These are phyloP conservation scores for Termitomyces sp. DNA, from an alignment of 768 basidiomycete species.

Conservation along the genomic window DNA sequence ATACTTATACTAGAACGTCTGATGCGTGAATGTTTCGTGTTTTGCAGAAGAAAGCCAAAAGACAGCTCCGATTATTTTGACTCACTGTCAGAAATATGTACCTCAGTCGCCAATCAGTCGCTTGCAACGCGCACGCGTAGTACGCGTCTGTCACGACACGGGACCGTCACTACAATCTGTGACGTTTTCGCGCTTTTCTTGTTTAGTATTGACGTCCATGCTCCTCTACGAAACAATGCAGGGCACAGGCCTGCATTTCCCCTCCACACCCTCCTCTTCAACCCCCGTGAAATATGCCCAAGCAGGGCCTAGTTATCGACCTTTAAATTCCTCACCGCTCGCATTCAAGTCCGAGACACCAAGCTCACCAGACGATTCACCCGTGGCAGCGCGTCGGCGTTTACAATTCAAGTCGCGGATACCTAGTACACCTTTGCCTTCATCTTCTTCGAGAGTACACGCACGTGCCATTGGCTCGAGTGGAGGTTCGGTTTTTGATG, in stretches of 20 bases:
- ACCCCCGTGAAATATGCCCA: conserved; percentile 1
- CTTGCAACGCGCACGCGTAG: too few relatives aligned
- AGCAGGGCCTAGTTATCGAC: conserved; percentile 24
- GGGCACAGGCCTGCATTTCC: conserved; percentile 8
- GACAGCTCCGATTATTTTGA: too few relatives aligned
- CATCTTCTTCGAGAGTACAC: conserved; percentile 17
- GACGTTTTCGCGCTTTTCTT: conserved; percentile 11
- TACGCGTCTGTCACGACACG: conserved; percentile 14
- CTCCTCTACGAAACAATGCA: conserved; percentile 9
- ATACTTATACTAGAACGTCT: too few relatives aligned
- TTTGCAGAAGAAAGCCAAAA: too few relatives aligned
- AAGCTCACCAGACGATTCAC: conserved; percentile 37
- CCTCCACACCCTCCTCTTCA: conserved; percentile 15
- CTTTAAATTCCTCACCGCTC: conserved; percentile 52
- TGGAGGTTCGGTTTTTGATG: conserved; percentile 22
- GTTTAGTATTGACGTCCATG: too few relatives aligned
- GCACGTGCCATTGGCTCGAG: conserved; percentile 16
- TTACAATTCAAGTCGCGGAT: conserved; percentile 49
- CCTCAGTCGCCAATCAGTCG: too few relatives aligned
- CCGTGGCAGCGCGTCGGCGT: conserved; percentile 47
- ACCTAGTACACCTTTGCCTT: conserved; percentile 28
- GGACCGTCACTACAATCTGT: conserved; percentile 9
- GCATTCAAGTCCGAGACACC: conserved; percentile 31
- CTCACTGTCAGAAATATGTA: too few relatives aligned
- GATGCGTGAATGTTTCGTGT: too few relatives aligned